phyloP scores from a whole-genome alignment of 306 rosid species.

The Malus sieversii region DNA sequence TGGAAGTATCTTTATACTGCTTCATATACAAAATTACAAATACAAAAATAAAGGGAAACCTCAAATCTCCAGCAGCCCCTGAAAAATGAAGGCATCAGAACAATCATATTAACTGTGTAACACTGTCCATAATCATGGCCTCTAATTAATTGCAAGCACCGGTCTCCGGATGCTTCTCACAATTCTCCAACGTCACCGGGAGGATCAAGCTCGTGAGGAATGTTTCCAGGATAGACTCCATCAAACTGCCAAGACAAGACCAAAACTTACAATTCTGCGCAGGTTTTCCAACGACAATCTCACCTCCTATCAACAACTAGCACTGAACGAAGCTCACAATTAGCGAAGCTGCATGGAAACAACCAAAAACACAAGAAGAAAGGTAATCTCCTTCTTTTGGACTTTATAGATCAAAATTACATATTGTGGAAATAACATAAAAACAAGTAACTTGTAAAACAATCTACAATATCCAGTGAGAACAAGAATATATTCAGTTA shows the following conservation, averaged over 20 bases:
- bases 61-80: neutral
- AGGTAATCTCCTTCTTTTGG: neutral
- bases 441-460: neutral
- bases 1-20: no score
- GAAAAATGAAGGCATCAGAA: neutral
- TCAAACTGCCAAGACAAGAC: conserved; percentile 38
- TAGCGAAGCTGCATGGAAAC: conserved; percentile 56
- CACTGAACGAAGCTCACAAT: conserved; percentile 84
- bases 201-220: conserved; percentile 62
- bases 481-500: neutral
- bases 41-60: no score
- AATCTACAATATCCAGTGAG: neutral
- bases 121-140: neutral
- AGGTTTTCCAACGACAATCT: conserved; percentile 18
- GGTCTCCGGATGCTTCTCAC: conserved; percentile 34
- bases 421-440: neutral
- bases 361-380: neutral
- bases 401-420: no score
- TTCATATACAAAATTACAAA: no score
- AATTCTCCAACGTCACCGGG: conserved; percentile 50
- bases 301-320: conserved; percentile 69
- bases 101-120: neutral
- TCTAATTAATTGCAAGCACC: conserved; percentile 14
- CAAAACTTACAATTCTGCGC: neutral
- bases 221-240: conserved; percentile 62